Base-by-base conservation (phyloP, 345 rosid species). In the Anastatica hierochuntica region DNA sequence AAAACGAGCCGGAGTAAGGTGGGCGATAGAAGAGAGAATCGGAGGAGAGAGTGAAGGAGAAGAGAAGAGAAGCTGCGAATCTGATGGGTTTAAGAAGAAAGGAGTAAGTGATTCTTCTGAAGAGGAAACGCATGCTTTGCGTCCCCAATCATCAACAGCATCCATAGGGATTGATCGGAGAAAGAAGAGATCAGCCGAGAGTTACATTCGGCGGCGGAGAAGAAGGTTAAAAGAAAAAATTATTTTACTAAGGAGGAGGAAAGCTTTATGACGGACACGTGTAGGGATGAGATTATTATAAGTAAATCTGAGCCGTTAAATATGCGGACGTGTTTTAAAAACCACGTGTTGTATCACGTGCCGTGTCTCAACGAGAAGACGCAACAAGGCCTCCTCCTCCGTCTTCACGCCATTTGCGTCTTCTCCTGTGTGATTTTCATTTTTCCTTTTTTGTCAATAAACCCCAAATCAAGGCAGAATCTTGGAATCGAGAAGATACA, bases 31-130 rank as follows among this genome's bases (percentile, higher is more conserved):
- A 56, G 64, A 44, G 72, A 66, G 51, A 34, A 52, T 1, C 40
- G 79, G 34, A 51, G 72, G 76, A 60, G 70, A 77, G 64, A 66
- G 53, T 13, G 62, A 75, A 53, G 53, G 85, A 72, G 73, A 78
- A 63, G 49, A 84, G 44, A 48, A 74, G 47, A 61, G 79, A 4
- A 43, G 62, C 47, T 45, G 61, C 11, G 48, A 74, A 34, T 62
- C 68, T 60, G 60, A 64, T 71, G 55, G 74, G 67, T 18, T 17
- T 11, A 49, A 62, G 71, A 42, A 74, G 71, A 45, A 70, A 14
- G 58, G 72, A 58, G 44, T 74, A 15, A 10, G 30, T 8, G 33
- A 35, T 27, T 65, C 59, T 3, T 3, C 41, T n/a, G 60, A 17
- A 27, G 39, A 8, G 43, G 66, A 42, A 51, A 44, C 1, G 41